A percentile compares a stretch with the other conserved stretches of the same genome.
Conservation (phyloP, 768 basidiomycete species). For the Atractiella rhizophila region DNA sequence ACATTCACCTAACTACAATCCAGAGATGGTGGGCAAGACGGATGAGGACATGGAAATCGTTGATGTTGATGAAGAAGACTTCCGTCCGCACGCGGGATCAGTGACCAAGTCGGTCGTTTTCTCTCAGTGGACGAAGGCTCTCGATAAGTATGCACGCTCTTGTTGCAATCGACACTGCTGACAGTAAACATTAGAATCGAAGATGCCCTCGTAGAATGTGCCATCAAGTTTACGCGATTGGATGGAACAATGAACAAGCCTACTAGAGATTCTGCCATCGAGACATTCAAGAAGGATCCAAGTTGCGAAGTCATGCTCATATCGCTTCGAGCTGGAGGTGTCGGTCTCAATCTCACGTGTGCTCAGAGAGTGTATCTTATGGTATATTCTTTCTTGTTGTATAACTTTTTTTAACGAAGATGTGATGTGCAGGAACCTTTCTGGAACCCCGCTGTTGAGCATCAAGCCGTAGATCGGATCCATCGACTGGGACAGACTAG, state of each 20-base stretch:
- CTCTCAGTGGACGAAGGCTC: slow-evolving; percentile 25
- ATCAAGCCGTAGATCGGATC: slow-evolving; percentile 51
- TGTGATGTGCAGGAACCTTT: slow-evolving; percentile 8
- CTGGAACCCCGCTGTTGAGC: slow-evolving; percentile 13
- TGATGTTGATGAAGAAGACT: slow-evolving; percentile 25
- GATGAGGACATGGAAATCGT: slow-evolving; percentile 48
- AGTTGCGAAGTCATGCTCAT: slow-evolving; percentile 79
- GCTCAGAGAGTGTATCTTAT: slow-evolving; percentile 84
- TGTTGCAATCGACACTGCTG: slow-evolving; percentile 35
- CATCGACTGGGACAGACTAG: slow-evolving; percentile 87
- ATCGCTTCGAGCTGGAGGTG: slow-evolving; percentile 87
- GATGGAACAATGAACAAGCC: slow-evolving; percentile 98
- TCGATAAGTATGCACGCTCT: slow-evolving; percentile 11
- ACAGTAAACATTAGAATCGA: slow-evolving; percentile 44
- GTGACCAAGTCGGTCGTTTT: slow-evolving; percentile 76
- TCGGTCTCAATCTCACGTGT: slow-evolving; percentile 82
- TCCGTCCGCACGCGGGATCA: slow-evolving; percentile 12
- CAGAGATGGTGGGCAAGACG: slow-evolving; percentile 43
- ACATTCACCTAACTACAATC: slow-evolving; percentile 64
- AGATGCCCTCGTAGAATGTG: slow-evolving; percentile 45
- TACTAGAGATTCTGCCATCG: slow-evolving; percentile 73
- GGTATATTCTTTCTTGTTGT: slow-evolving; percentile 26
- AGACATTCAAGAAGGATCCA: slow-evolving; percentile 68
- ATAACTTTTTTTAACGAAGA: not conserved
- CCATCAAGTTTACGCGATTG: slow-evolving; percentile 68